These are phyloP conservation scores for Leucocoprinus sp. DNA, from an alignment of 768 basidiomycete genomes.

Conservation along the genomic window DNA sequence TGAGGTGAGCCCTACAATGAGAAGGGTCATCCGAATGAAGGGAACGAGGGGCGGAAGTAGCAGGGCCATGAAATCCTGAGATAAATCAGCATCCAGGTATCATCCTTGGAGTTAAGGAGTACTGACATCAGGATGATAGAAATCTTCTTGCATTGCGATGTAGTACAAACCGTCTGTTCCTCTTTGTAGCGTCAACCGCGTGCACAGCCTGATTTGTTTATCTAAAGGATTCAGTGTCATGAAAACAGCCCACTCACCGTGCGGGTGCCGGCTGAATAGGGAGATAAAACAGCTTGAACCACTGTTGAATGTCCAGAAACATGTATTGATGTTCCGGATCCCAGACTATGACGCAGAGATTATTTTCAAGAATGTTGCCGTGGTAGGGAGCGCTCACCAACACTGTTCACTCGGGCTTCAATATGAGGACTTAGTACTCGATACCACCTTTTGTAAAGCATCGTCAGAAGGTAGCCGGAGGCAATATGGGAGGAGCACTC, in stretches of 20 bases:
- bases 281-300: constrained; percentile 43
- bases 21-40: constrained; percentile 25
- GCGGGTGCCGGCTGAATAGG: constrained; percentile 37
- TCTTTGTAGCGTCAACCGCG: constrained; percentile 44
- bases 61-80: constrained; percentile 35
- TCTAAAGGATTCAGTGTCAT: not conserved
- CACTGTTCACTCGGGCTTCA: constrained; percentile 29
- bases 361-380: not conserved
- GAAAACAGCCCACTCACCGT: constrained; percentile 26
- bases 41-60: constrained; percentile 35
- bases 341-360: constrained; percentile 31
- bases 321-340: constrained; percentile 32
- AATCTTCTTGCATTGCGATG: constrained; percentile 51
- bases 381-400: constrained; percentile 29
- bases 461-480: not conserved
- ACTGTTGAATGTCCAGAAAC: constrained; percentile 45
- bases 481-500: constrained; percentile 12
- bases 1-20: constrained; percentile 18
- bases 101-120: not conserved
- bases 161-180: constrained; percentile 26
- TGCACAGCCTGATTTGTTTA: constrained; percentile 30
- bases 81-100: not conserved
- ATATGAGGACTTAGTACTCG: constrained; percentile 50
- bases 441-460: constrained; percentile 40
- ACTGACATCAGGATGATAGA: constrained; percentile 45